Evolutionary conservation across 306 rosid species (phyloP), one percentile per base, ranked within the genome.

Genomic region (Canavalia gladiata): DNA sequence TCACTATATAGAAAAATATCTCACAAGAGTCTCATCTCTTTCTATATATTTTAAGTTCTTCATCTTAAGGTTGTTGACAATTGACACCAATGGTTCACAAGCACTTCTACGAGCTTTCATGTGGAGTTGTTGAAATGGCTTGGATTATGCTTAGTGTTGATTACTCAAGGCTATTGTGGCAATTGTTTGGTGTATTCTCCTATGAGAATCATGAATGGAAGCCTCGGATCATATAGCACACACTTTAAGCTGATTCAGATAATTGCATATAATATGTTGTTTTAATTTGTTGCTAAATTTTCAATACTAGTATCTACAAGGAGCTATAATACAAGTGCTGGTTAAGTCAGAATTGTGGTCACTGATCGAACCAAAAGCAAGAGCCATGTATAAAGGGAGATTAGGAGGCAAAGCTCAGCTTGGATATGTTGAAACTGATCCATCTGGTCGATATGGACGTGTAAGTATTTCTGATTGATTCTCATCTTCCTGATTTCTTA

Each of bases 361-460:
- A 57, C 56, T 56, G 69, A 45, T 57, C 58, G 3, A 81, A 72
- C 52, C 49, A 11, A 9, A 46, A 18, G 39, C 69, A 33, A n/a
- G 74, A 85, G 79, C 58, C 51, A 88, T 87, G 96, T 52, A 63
- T 83, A 90, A 83, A 77, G 83, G 80, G 33, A 74, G 95, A 81
- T 13, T 75, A 45, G 87, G 79, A 65, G 84, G 89, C 74, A 84
- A 74, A 78, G 79, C 87, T 63, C 91, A 77, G 9, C 75, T 69
- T 74, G 89, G 85, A 65, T 94, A 90, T 80, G 94, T 87, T 78
- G 98, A 94, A 83, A 92, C 92, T 41, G 97, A 94, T 33, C 97
- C 98, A 45, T 87, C 98, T 7, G 94, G 91, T 74, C 88, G 98
- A 73, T 94, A 94, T 83, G 97, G 98, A 73, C 91, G 98, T 31